Base-by-base conservation (phyloP, 139 green algal species). In the Desmodesmus armatus region DNA sequence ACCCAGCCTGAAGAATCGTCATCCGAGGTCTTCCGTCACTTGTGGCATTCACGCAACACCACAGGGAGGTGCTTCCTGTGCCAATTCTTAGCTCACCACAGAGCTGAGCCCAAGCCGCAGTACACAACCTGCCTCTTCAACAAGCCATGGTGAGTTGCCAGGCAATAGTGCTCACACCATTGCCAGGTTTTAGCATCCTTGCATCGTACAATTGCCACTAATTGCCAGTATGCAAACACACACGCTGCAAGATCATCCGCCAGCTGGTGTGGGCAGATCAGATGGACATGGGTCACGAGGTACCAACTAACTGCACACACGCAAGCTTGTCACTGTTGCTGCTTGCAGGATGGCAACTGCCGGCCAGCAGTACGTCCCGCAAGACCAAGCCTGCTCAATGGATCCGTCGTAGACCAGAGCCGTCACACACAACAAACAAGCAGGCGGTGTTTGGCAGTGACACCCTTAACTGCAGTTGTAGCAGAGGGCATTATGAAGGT, bases 101-200 rank as follows among this genome's bases (percentile, higher is more conserved):
- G 44, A 6, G 43, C 15, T 1, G 3, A 15, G 3, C 62, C 66
- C 3, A 41, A 47, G 44, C n/a, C 33, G 7, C 39, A n/a, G 0
- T 85, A 85, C 78, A 78, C 78, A 11, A 75, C 44, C 3, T 85
- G 78, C 43, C 43, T 85, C 2, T 75, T 41, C 29, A 85, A 85
- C n/a, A 15, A 5, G 3, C 77, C 37, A 5, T 85, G 78, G 78
- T n/a, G n/a, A n/a, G n/a, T n/a, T n/a, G n/a, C n/a, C n/a, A n/a
- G n/a, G n/a, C n/a, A n/a, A n/a, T n/a, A n/a, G n/a, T n/a, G n/a
- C n/a, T n/a, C n/a, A n/a, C n/a, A n/a, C n/a, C n/a, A n/a, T n/a
- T n/a, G n/a, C n/a, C n/a, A n/a, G n/a, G n/a, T n/a, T n/a, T n/a
- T n/a, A n/a, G n/a, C n/a, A n/a, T n/a, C n/a, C n/a, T n/a, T n/a